Evolutionary conservation across 345 rosid genomes (phyloP).

Genomic region (Rhizophora apiculata): DNA sequence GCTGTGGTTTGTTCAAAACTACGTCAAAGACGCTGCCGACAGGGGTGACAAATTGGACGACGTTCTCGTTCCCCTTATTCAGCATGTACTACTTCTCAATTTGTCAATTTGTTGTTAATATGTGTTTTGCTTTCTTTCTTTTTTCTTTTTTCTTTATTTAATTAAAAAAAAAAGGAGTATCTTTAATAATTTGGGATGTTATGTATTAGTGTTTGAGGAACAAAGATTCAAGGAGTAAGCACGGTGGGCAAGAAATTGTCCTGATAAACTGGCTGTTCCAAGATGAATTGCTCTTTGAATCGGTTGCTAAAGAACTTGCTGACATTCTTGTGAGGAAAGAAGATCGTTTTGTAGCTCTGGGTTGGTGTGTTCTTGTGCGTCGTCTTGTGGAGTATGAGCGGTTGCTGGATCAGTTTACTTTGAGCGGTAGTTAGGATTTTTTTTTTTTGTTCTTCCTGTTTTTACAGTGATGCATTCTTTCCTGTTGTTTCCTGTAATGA

Average conservation of each 20-base stretch:
- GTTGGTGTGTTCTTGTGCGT: slow-evolving; percentile 82
- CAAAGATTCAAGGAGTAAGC: slow-evolving; percentile 40
- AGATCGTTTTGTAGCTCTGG: slow-evolving; percentile 65
- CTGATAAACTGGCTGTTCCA: slow-evolving; percentile 68
- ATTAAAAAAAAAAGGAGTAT: no score
- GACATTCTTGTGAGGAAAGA: slow-evolving; percentile 50
- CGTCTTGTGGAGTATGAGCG: slow-evolving; percentile 53
- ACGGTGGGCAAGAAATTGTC: slow-evolving; percentile 46
- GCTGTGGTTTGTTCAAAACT: slow-evolving; percentile 55
- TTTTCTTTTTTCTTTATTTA: background rate
- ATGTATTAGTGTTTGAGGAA: slow-evolving; percentile 48
- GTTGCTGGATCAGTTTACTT: slow-evolving; percentile 34
- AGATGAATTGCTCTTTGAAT: slow-evolving; percentile 59
- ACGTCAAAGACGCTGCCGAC: slow-evolving; percentile 50
- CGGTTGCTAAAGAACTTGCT: slow-evolving; percentile 41
- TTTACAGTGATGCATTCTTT: background rate
- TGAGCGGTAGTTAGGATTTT: slow-evolving; percentile 47
- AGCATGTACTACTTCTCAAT: slow-evolving; percentile 46
- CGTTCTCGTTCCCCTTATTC: slow-evolving; percentile 64
- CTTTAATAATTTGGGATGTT: background rate
- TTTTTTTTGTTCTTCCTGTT: background rate
- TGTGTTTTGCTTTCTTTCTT: background rate
- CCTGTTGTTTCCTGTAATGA: background rate
- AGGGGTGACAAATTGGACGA: slow-evolving; percentile 49
- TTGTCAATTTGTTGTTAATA: background rate